phyloP scores from a whole-genome alignment of 306 rosid genomes.

The Vachellia collinsii region DNA sequence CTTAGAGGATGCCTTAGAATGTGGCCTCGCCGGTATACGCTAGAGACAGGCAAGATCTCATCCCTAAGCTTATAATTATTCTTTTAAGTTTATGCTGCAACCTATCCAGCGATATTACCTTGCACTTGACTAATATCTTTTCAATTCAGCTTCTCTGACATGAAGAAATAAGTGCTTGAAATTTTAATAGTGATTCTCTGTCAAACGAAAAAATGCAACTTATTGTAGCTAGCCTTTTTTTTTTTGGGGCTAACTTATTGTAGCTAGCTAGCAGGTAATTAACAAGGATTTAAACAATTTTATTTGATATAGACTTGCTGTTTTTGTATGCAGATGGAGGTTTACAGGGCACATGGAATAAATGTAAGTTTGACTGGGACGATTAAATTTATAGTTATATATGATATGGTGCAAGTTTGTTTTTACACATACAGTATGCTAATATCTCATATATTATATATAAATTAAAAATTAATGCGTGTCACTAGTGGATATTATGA shows the following conservation, averaged over 20 bases:
- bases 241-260: too few species aligned
- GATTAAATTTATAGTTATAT: neutral
- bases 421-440: neutral
- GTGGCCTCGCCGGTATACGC: slow-evolving; percentile 53
- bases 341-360: slow-evolving; percentile 40
- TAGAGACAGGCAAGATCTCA: slow-evolving; percentile 40
- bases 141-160: neutral
- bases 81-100: too few species aligned
- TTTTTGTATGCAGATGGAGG: slow-evolving; percentile 53
- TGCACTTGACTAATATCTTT: neutral
- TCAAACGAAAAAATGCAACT: neutral
- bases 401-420: neutral
- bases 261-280: neutral
- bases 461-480: neutral
- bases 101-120: too few species aligned
- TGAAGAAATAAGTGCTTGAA: neutral
- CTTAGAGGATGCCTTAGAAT: slow-evolving; percentile 51
- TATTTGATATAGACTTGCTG: slow-evolving; percentile 1
- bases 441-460: neutral
- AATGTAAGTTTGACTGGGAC: slow-evolving; percentile 49
- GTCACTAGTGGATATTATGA: neutral
- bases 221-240: too few species aligned
- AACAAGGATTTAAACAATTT: neutral
- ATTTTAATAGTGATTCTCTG: neutral
- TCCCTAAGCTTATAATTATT: neutral